A percentile compares a stretch with the other conserved stretches of the same genome.
Evolutionary conservation across 2,329 filamentous ascomycete species (phyloP).

Genomic region (Cladosporium sp.): DNA sequence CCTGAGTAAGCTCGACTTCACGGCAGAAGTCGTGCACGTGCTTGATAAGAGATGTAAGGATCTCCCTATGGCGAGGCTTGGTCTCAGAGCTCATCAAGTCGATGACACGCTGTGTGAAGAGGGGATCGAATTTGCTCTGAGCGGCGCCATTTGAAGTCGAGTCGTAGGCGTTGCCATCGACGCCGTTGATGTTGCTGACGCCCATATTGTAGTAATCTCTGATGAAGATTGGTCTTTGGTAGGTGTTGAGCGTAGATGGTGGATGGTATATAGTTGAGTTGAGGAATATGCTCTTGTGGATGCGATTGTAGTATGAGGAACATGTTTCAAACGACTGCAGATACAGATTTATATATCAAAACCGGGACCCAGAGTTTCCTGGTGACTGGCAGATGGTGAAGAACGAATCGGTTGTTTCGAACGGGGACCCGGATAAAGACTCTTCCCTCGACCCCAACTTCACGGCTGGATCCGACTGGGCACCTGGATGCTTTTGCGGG

Average conservation of each 20-base stretch:
- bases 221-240: not conserved
- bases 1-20: slow-evolving; percentile 58
- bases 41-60: slow-evolving; percentile 52
- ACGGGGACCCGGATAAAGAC: not conserved
- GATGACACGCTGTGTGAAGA: slow-evolving; percentile 39
- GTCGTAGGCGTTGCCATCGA: not conserved
- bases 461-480: not conserved
- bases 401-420: not conserved
- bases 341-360: not conserved
- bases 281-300: not conserved
- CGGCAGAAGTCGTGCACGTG: slow-evolving; percentile 62
- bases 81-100: slow-evolving; percentile 39
- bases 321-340: not conserved
- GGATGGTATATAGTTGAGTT: not conserved
- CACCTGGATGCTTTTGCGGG: not conserved
- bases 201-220: not conserved
- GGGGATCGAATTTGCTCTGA: slow-evolving; percentile 28
- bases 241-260: not conserved
- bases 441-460: not conserved
- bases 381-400: not conserved
- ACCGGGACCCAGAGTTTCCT: not conserved
- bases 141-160: not conserved
- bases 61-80: slow-evolving; percentile 33
- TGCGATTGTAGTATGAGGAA: not conserved
- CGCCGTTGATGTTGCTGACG: not conserved